Base-by-base conservation (phyloP, 306 rosid species). In the Senna siamea region DNA sequence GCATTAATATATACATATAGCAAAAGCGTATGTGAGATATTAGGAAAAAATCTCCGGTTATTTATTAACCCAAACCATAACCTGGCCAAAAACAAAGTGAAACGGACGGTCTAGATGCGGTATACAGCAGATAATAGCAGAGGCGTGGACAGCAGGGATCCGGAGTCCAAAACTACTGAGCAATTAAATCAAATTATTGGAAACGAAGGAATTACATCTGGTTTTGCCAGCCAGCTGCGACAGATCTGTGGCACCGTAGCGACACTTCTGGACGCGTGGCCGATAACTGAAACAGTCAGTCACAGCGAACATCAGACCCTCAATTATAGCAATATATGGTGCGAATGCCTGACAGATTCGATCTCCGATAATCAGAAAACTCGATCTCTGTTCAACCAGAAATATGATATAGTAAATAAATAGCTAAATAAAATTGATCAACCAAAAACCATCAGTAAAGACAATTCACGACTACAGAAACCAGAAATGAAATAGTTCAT, bases 171-270 rank as follows among this genome's bases (percentile, higher is more conserved):
- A 26, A 26, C 30, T 26, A 26, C 1, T 26, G 30, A 26, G 30
- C 30, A 7, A 35, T 7, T 15, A 7, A 7, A 8, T 22, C 14
- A 4, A 38, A 15, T 6, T 0, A 71, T 1, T 56, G 43, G 46
- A 73, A 54, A 38, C 15, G 19, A 41, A 54, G 14, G 1, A 46
- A 19, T 70, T 86, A 93, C 98, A 93, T 75, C 78, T 79, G 20
- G 97, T 84, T 81, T 89, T 90, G 2, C 64, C 6, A 37, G 97
- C 82, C 4, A 93, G 92, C 11, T 26, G 80, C 1, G 55, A 6
- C 22, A 83, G 66, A 17, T 90, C 88, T 2, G 19, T 2, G 44
- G 12, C 63, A 44, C 72, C 26, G 18, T 20, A 52, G 20, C 50
- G n/a, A 43, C 17, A 15, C 38, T 83, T 82, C 40, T 60, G 74